A percentile compares a stretch with the other conserved stretches of the same genome.
phyloP scores from a whole-genome alignment of 225 moss, liverwort and hornwort species.

The Marchantia paleacea region DNA sequence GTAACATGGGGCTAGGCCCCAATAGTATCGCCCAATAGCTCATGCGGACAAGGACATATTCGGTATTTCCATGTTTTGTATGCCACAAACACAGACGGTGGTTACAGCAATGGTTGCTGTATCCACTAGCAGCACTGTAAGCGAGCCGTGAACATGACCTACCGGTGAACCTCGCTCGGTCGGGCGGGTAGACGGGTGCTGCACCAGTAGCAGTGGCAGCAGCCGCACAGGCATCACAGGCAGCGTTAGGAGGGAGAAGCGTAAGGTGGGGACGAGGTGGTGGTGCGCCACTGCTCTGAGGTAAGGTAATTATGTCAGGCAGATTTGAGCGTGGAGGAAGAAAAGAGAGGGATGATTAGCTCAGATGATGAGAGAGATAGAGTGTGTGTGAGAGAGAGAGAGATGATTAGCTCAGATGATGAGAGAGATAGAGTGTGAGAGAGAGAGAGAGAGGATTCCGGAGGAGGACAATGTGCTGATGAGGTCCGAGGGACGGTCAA shows the following conservation, averaged over 20 bases:
- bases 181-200: no score
- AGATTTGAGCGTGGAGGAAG: background rate
- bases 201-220: background rate
- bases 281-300: background rate
- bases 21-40: background rate
- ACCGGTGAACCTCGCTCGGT: background rate
- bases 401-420: background rate
- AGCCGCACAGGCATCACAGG: background rate
- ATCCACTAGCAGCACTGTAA: background rate
- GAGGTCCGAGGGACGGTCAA: background rate
- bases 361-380: background rate
- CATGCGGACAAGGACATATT: background rate
- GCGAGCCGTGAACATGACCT: background rate
- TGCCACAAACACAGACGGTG: background rate
- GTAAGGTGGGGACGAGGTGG: background rate
- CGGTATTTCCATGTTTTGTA: background rate
- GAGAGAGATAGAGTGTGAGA: background rate
- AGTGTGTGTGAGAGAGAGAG: background rate
- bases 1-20: no score
- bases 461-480: no score
- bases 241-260: background rate
- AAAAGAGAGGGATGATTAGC: slow-evolving; percentile 2
- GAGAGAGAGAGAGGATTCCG: background rate
- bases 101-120: background rate
- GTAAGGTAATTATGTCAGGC: background rate